Base-by-base conservation (phyloP, 805 yeast species). In the Vanderwaltozyma yarrowii region DNA sequence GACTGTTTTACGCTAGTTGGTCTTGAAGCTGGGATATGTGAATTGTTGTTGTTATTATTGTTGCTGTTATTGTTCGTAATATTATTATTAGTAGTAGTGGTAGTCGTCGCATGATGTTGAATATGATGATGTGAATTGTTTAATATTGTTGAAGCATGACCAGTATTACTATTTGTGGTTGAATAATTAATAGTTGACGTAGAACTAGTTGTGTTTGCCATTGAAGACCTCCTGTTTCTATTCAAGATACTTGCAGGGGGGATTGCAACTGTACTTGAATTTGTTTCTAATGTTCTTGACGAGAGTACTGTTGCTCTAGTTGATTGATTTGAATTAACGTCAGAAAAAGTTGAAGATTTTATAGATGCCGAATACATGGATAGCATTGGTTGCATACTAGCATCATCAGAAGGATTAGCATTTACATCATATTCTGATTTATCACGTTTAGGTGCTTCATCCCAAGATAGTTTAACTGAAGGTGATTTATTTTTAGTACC, bases 171-270 rank as follows among this genome's bases (percentile, higher is more conserved):
- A 17, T 12, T 16, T 7, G 23, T 9, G 9, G 23, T 9, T 7
- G 32, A 17, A 30, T 17, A n/a, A 16, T 28, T 28, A 5, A 28
- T n/a, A 5, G 14, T 11, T 5, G 30, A 28, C 5, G 18, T 12
- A 6, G 32, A 16, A 12, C 21, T 30, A 17, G n/a, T 36, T 35
- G 35, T 40, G 10, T 21, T 23, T 23, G 46, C 17, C 30, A 33
- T 3, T 37, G 40, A 32, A 25, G 46, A 19, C 9, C 38, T 15
- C 24, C 65, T 52, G 8, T 73, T 59, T 37, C 80, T 61, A 45
- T 77, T 85, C 61, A 76, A 61, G 9, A 79, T 76, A 45, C 81
- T 74, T n/a, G 83, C 80, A 0, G 87, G 86, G 1, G 86, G 76
- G 14, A 80, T 78, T 0, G 85, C 85, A 20, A 76, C 65, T 0